Evolutionary conservation across 2,329 filamentous ascomycete genomes (phyloP).

Genomic region (Sarocladiaceae sp.): DNA sequence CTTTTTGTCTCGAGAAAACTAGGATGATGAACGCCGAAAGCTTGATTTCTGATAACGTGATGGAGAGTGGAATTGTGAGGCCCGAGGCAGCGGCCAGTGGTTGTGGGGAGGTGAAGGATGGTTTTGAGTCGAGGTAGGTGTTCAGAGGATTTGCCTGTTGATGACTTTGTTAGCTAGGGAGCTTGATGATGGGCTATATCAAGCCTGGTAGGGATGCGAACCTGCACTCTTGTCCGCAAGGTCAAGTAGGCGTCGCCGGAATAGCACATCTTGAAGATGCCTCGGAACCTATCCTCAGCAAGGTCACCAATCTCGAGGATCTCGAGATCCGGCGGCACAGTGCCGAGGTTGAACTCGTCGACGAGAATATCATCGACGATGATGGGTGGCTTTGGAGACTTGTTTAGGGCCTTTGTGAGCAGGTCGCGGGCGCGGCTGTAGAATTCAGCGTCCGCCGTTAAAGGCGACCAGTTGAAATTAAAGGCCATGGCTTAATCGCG

Average conservation of each 20-base stretch:
- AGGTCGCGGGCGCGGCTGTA: constrained; percentile 89
- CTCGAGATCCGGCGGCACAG: constrained; percentile 88
- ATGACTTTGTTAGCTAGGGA: constrained; percentile 34
- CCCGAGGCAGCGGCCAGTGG: constrained; percentile 87
- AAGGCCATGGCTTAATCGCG: constrained; percentile 75
- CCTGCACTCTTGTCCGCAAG: constrained; percentile 89
- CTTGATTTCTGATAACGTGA: constrained; percentile 92
- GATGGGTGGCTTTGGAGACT: constrained; percentile 94
- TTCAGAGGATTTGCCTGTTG: constrained; percentile 84
- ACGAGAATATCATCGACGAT: constrained; percentile 99
- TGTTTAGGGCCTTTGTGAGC: constrained; percentile 91
- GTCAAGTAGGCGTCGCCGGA: constrained; percentile 92
- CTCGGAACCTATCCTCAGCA: constrained; percentile 91
- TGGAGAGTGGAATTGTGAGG: constrained; percentile 93
- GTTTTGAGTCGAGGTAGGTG: constrained; percentile 88
- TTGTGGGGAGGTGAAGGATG: constrained; percentile 85
- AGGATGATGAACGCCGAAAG: constrained; percentile 95
- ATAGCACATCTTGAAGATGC: constrained; percentile 99
- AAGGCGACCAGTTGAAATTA: constrained; percentile 99
- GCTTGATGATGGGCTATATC: neutral
- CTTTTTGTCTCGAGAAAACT: constrained; percentile 96
- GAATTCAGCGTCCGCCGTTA: constrained; percentile 90
- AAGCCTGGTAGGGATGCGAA: constrained; percentile 24
- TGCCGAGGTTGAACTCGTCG: constrained; percentile 93
- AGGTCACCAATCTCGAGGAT: constrained; percentile 97